Evolutionary conservation across 2,329 filamentous ascomycete species (phyloP).

Genomic region (Elsinoe fawcettii): DNA sequence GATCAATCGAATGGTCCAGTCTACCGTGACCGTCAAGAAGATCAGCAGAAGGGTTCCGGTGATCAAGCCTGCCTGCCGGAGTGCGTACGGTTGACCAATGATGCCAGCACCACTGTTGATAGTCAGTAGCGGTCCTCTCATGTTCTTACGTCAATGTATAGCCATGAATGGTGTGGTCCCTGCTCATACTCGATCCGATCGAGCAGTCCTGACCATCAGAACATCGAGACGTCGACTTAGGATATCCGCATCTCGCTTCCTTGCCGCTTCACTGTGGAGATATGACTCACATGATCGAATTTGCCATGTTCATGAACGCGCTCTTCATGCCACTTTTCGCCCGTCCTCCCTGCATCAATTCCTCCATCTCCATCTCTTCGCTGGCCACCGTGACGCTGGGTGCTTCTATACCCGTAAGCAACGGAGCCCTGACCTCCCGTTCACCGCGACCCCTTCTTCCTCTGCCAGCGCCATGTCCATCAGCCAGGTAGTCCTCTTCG

Average conservation of each 20-base stretch:
- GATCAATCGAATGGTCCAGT: conserved; percentile 97
- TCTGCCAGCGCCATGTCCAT: conserved; percentile 26
- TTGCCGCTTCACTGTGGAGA: not conserved
- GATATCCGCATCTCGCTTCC: too few relatives aligned
- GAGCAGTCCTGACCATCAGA: not conserved
- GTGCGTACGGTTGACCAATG: conserved; percentile 85
- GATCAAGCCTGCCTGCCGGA: conserved; percentile 79
- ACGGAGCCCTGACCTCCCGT: conserved; percentile 49
- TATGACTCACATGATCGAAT: conserved; percentile 74
- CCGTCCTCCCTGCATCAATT: conserved; percentile 54
- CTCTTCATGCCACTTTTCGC: conserved; percentile 79
- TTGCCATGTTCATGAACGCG: conserved; percentile 99
- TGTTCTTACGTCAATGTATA: too few relatives aligned
- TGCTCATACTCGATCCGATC: too few relatives aligned
- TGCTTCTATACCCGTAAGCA: conserved; percentile 76
- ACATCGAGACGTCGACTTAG: not conserved
- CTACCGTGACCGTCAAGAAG: conserved; percentile 71
- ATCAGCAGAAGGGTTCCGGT: conserved; percentile 73
- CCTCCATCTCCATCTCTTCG: conserved; percentile 48
- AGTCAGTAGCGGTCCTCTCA: not conserved
- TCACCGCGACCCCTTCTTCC: conserved; percentile 34
- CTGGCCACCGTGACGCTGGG: conserved; percentile 67
- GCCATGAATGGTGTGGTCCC: too few relatives aligned
- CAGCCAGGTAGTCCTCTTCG: conserved; percentile 53
- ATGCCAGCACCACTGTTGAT: conserved; percentile 51